Conservation (phyloP, 768 basidiomycete species). For the Termitomyces sp. region DNA sequence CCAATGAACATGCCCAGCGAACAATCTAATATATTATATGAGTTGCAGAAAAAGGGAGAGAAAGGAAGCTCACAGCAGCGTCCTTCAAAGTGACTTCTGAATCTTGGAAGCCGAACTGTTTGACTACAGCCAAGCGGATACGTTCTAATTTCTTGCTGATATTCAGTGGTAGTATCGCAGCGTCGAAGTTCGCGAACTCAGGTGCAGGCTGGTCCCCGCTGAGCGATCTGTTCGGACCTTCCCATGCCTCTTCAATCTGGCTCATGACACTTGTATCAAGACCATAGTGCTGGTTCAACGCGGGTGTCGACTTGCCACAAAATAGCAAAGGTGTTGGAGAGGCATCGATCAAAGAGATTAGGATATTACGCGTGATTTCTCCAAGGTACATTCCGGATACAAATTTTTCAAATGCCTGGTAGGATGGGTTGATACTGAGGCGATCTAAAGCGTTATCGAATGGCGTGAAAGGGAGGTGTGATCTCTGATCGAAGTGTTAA, state of each 20-base stretch:
- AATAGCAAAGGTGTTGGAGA: constrained; percentile 72
- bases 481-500: constrained; percentile 43
- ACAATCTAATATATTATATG: constrained; percentile 49
- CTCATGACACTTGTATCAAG: constrained; percentile 93
- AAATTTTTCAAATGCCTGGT: constrained; percentile 96
- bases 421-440: constrained; percentile 87
- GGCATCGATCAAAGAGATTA: constrained; percentile 78
- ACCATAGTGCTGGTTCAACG: constrained; percentile 88
- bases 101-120: constrained; percentile 53
- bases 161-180: constrained; percentile 23
- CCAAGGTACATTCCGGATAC: constrained; percentile 99
- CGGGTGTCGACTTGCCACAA: constrained; percentile 63
- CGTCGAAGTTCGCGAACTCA: constrained; percentile 30
- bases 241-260: constrained; percentile 74
- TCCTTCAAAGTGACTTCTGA: constrained; percentile 53
- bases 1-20: constrained; percentile 71
- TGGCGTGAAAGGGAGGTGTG: constrained; percentile 78
- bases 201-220: constrained; percentile 27
- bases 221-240: constrained; percentile 28
- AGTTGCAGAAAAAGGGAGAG: neutral
- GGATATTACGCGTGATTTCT: constrained; percentile 83
- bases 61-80: constrained; percentile 38
- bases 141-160: constrained; percentile 39
- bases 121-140: constrained; percentile 56
- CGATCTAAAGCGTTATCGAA: constrained; percentile 93